These are phyloP conservation scores for Inonotus obliquus DNA, from an alignment of 1,284 basidiomycete genomes.

Conservation along the genomic window DNA sequence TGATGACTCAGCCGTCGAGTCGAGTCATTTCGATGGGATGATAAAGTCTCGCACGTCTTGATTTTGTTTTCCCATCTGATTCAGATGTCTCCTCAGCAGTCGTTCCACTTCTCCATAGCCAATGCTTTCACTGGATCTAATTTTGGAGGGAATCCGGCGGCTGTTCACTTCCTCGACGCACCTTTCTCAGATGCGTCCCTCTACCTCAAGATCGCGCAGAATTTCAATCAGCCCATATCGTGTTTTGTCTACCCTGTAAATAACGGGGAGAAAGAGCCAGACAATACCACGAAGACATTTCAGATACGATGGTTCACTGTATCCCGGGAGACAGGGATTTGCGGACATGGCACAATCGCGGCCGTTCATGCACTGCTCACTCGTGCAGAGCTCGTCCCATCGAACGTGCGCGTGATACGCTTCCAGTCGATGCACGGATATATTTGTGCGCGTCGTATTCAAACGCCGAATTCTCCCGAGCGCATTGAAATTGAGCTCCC, in stretches of 20 bases:
- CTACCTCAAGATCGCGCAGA: slow-evolving; percentile 35
- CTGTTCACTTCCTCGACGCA: slow-evolving; percentile 37
- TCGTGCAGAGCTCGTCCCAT: slow-evolving; percentile 23
- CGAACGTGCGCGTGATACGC: slow-evolving; percentile 29
- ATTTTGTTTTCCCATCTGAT: not conserved
- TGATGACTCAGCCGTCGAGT: not conserved
- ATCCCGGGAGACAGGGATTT: slow-evolving; percentile 34
- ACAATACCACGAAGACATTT: slow-evolving; percentile 25
- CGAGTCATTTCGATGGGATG: not conserved
- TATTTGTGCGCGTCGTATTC: slow-evolving; percentile 9
- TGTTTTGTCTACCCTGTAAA: slow-evolving; percentile 33
- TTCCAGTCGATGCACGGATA: slow-evolving; percentile 32
- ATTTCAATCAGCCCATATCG: slow-evolving; percentile 45
- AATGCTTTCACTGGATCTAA: slow-evolving; percentile 44
- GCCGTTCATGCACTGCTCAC: slow-evolving; percentile 38
- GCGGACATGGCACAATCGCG: slow-evolving; percentile 50
- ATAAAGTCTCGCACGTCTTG: not conserved
- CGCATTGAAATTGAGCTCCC: slow-evolving; percentile 42
- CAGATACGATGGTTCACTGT: slow-evolving; percentile 39
- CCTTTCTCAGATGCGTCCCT: slow-evolving; percentile 26
- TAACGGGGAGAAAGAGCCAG: slow-evolving; percentile 22
- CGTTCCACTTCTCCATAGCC: slow-evolving; percentile 31
- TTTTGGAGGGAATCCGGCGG: slow-evolving; percentile 50
- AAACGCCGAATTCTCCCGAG: slow-evolving; percentile 27
- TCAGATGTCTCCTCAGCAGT: not conserved